Evolutionary conservation across 2,329 filamentous ascomycete genomes (phyloP).

Genomic region (Monosporascus sp.): DNA sequence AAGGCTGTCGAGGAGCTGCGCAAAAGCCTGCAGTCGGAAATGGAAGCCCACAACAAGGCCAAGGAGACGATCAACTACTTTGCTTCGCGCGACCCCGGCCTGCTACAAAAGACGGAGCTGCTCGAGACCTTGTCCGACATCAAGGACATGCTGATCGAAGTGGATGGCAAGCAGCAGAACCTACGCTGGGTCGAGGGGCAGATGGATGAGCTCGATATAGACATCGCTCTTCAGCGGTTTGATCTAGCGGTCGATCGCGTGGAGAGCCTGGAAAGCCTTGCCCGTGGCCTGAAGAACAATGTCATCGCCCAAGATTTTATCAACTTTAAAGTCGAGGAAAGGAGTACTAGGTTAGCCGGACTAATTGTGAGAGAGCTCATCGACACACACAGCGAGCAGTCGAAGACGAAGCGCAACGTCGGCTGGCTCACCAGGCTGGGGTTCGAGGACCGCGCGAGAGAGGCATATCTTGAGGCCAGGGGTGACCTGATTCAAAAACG

Average conservation of each 20-base stretch:
- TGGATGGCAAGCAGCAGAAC: constrained; percentile 94
- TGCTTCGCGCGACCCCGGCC: constrained; percentile 68
- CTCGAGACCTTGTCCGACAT: constrained; percentile 72
- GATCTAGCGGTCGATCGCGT: constrained; percentile 78
- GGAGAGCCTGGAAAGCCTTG: constrained; percentile 77
- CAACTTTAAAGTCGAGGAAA: constrained; percentile 81
- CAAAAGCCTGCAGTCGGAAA: constrained; percentile 77
- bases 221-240: constrained; percentile 85
- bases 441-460: constrained; percentile 83
- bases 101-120: constrained; percentile 73
- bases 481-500: constrained; percentile 74
- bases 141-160: constrained; percentile 87
- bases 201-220: constrained; percentile 93
- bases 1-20: constrained; percentile 90
- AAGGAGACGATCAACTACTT: constrained; percentile 84
- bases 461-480: constrained; percentile 78
- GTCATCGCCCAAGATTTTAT: constrained; percentile 86
- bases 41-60: constrained; percentile 78
- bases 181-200: constrained; percentile 92
- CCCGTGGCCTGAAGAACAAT: constrained; percentile 78
- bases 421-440: constrained; percentile 80
- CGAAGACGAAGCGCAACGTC: constrained; percentile 74
- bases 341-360: constrained; percentile 69
- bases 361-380: constrained; percentile 73
- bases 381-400: constrained; percentile 69